Evolutionary conservation across 306 rosid genomes (phyloP), one percentile per base, ranked within the genome.

Genomic region (Corylus avellana): DNA sequence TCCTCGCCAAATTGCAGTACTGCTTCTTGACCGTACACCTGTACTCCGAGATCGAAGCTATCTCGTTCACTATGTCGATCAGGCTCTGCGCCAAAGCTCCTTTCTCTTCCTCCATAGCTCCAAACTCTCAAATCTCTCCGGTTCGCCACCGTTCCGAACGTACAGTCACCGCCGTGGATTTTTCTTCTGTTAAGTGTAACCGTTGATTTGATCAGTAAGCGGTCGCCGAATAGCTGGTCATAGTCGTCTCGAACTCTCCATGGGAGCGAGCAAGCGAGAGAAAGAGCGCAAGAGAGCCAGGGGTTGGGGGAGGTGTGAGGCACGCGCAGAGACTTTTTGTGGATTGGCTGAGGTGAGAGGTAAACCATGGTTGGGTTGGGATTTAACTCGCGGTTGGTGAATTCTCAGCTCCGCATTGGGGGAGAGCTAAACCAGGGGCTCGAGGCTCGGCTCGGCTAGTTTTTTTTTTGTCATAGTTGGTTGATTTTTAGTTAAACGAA

Each of bases 1-100:
- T 84, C 80, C 99, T 80, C 2, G 96, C 91, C 79, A 96, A 76
- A 89, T 96, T 96, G 44, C 96, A 91, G 75, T 89, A 96, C 80
- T 93, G 97, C 79, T 90, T 96, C 94, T 96, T 96, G 49, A 96
- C 92, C 77, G 88, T 70, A 69, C 80, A 87, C 62, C 92, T 82
- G 88, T 85, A 96, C 53, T 96, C 97, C 8, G 96, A 91, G 91
- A 96, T 93, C 86, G 86, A 76, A 16, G 91, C 89, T 29, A 93
- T 90, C 79, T 90, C 98, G 42, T 85, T 89, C 66, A 93, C 89
- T 37, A 69, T 47, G 61, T 91, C 96, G 42, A 96, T 89, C 87
- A 89, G 72, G 56, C 75, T 84, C 84, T 81, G 82, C 10, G 75
- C 85, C 73, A 84, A 55, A 39, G 63, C 88, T 6, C 86, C 87